Percentiles rank a stretch among this genome's conserved stretches.
Conservation (phyloP, 2,329 filamentous ascomycete genomes). For the Alternaria triticimaculans region DNA sequence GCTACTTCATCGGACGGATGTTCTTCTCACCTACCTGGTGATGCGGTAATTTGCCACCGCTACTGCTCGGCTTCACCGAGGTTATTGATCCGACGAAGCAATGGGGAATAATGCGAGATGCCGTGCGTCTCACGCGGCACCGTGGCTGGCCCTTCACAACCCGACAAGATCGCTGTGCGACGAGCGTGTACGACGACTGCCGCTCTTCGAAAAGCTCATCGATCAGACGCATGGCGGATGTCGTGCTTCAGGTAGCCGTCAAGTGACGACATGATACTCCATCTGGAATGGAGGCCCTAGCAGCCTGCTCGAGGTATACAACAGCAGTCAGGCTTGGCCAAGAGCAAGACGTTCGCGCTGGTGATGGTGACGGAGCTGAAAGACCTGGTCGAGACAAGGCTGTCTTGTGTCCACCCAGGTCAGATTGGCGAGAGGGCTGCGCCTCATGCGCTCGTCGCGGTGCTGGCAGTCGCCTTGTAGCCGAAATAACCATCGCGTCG, state of each 20-base stretch:
- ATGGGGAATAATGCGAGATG: not conserved
- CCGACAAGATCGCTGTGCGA: not conserved
- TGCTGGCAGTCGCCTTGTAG: not conserved
- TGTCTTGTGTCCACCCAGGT: not conserved
- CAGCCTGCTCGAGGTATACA: not conserved
- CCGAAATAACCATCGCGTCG: not conserved
- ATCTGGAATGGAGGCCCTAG: too few species aligned
- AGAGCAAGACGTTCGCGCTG: not conserved
- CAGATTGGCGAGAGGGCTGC: not conserved
- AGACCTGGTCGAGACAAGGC: not conserved
- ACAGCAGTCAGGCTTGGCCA: not conserved
- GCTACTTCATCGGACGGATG: not conserved
- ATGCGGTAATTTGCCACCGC: not conserved
- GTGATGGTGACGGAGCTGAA: not conserved
- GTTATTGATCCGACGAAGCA: not conserved
- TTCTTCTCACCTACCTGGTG: not conserved
- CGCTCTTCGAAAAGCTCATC: not conserved
- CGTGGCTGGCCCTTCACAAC: not conserved
- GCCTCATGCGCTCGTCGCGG: not conserved
- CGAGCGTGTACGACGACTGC: not conserved
- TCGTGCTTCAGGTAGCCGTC: not conserved
- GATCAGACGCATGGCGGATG: not conserved
- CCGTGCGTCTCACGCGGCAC: not conserved
- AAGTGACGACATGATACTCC: not conserved
- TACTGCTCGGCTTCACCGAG: not conserved